A percentile compares a stretch with the other conserved stretches of the same genome.
phyloP scores from a whole-genome alignment of 225 moss, liverwort and hornwort genomes.

The Lunularia cruciata region DNA sequence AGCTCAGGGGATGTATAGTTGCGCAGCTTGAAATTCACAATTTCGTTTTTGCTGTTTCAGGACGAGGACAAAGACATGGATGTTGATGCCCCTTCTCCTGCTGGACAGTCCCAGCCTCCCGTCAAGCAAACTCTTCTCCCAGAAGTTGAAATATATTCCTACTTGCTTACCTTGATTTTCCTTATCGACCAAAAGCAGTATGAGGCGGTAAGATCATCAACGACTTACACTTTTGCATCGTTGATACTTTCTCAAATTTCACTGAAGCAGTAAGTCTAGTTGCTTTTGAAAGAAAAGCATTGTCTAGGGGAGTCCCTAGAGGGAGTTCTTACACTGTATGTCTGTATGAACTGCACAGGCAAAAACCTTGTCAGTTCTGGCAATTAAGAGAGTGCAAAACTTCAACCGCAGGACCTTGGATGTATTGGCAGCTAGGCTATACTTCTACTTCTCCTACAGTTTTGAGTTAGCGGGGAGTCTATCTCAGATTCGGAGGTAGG shows the following conservation, averaged over 20 bases:
- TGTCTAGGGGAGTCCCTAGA: too few species aligned
- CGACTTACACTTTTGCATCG: not conserved
- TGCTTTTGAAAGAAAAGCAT: not conserved
- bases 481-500: slow-evolving; percentile 87
- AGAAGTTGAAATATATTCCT: slow-evolving; percentile 86
- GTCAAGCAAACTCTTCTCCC: slow-evolving; percentile 75
- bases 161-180: slow-evolving; percentile 80
- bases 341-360: too few species aligned
- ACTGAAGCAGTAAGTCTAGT: not conserved
- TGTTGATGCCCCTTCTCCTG: slow-evolving; percentile 56
- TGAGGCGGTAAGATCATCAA: slow-evolving; percentile 55
- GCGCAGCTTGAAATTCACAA: too few species aligned
- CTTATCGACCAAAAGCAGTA: slow-evolving; percentile 91
- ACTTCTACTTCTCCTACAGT: slow-evolving; percentile 91
- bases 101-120: slow-evolving; percentile 56
- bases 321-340: too few species aligned
- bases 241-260: not conserved
- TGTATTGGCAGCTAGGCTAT: slow-evolving; percentile 81
- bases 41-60: slow-evolving; percentile 22
- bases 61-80: slow-evolving; percentile 82
- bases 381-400: slow-evolving; percentile 83
- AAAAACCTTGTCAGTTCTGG: slow-evolving; percentile 64
- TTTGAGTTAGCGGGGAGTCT: slow-evolving; percentile 82
- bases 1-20: too few species aligned
- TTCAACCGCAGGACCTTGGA: slow-evolving; percentile 89